These are phyloP conservation scores for Hymenoscyphus albidus DNA, from an alignment of 2,329 filamentous ascomycete genomes.

Conservation along the genomic window DNA sequence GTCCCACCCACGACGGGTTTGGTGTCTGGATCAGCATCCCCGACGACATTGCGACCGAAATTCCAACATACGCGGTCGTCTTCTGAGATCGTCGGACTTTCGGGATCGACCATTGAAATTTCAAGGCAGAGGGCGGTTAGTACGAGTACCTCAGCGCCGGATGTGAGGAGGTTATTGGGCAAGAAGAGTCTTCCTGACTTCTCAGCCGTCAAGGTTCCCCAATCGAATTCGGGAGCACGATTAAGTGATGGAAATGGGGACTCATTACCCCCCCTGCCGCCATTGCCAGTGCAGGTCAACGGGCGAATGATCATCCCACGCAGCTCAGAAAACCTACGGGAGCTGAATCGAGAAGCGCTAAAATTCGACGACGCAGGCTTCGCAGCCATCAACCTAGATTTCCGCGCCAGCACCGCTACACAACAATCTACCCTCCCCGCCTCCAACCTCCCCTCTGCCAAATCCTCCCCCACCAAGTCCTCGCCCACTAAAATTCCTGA, in stretches of 20 bases:
- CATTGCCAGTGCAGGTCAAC: neutral
- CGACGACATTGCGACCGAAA: no score
- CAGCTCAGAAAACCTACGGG: neutral
- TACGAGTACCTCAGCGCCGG: neutral
- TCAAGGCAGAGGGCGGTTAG: no score
- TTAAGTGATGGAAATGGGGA: neutral
- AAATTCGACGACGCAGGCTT: neutral
- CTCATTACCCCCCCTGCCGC: neutral
- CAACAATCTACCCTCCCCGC: neutral
- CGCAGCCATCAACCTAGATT: neutral
- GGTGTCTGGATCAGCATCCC: no score
- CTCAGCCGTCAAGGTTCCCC: no score
- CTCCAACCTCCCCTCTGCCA: neutral
- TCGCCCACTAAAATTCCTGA: no score
- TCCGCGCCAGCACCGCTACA: neutral
- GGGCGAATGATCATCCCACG: neutral
- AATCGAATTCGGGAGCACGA: no score
- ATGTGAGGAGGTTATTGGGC: neutral
- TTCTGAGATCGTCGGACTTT: no score
- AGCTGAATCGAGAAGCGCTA: neutral
- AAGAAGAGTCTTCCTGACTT: neutral
- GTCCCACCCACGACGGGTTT: no score
- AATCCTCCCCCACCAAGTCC: no score
- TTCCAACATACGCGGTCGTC: no score
- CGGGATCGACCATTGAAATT: no score